phyloP scores from a whole-genome alignment of 2,329 filamentous ascomycete species.

The Tolypocladium ovalisporum region DNA sequence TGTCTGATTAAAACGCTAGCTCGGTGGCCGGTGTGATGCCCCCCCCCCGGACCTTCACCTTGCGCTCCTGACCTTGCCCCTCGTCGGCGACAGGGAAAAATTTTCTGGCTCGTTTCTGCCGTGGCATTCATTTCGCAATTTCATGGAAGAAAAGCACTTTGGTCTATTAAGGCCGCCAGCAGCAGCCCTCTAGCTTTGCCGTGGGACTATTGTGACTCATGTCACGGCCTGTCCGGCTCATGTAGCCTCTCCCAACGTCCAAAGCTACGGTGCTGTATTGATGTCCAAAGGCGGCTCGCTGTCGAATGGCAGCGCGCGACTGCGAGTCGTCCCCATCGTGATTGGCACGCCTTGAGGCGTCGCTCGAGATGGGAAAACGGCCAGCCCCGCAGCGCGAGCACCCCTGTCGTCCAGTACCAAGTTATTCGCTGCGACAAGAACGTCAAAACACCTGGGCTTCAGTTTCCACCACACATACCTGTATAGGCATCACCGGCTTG shows the following conservation, averaged over 20 bases:
- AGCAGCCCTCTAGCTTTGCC: background rate
- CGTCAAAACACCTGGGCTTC: conserved; percentile 1
- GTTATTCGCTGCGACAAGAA: background rate
- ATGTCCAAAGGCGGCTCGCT: conserved; percentile 11
- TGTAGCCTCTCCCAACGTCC: conserved; percentile 10
- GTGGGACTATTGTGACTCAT: conserved; percentile 4
- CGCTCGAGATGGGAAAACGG: background rate
- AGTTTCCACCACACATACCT: background rate
- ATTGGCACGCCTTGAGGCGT: conserved; percentile 9
- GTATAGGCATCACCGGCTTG: background rate
- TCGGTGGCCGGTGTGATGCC: conserved; percentile 3
- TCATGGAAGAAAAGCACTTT: background rate
- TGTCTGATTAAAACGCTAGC: conserved; percentile 4
- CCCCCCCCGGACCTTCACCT: background rate
- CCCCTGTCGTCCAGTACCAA: background rate
- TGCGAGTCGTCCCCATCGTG: background rate
- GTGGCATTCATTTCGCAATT: conserved; percentile 6
- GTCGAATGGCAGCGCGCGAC: conserved; percentile 8
- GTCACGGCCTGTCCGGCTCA: background rate
- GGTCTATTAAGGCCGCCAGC: background rate
- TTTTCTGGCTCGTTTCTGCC: conserved; percentile 3
- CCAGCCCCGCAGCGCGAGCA: background rate
- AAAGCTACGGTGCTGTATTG: conserved; percentile 10
- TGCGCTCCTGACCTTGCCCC: conserved; percentile 1
- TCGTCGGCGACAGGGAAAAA: conserved; percentile 7